These are phyloP conservation scores for Nannochloris sp. DNA, from an alignment of 139 green algal genomes.

Conservation along the genomic window DNA sequence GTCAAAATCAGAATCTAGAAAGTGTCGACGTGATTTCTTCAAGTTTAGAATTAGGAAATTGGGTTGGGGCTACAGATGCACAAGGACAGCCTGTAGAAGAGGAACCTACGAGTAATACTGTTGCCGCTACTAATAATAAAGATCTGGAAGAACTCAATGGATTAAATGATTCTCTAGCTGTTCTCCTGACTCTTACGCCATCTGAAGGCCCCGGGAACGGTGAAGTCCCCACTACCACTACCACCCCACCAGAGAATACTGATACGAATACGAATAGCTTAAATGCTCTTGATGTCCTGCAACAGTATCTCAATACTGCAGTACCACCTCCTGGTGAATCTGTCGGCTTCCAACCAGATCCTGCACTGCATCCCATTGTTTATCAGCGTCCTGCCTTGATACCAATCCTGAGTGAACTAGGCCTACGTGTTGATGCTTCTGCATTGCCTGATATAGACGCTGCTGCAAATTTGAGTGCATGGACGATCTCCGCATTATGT, in stretches of 20 bases:
- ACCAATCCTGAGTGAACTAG: neutral
- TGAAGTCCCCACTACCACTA: neutral
- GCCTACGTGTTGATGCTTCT: conserved; percentile 7
- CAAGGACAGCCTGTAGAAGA: no score
- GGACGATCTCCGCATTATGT: conserved; percentile 67
- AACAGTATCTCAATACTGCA: neutral
- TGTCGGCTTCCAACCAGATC: conserved; percentile 25
- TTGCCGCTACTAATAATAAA: no score
- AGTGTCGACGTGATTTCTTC: neutral
- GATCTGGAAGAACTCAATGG: no score
- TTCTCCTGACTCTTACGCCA: no score
- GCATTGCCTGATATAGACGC: conserved; percentile 20
- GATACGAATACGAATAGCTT: no score
- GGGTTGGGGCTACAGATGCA: neutral
- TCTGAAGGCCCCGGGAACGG: no score
- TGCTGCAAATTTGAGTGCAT: conserved; percentile 33
- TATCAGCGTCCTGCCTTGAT: conserved; percentile 19
- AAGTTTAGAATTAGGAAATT: neutral
- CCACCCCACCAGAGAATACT: neutral
- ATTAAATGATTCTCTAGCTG: no score
- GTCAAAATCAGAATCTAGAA: no score
- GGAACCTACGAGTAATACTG: no score
- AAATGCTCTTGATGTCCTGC: neutral
- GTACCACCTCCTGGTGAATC: neutral
- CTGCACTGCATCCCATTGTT: conserved; percentile 28